Evolutionary conservation across 768 basidiomycete species (phyloP).

Genomic region (Amyloporia xantha): DNA sequence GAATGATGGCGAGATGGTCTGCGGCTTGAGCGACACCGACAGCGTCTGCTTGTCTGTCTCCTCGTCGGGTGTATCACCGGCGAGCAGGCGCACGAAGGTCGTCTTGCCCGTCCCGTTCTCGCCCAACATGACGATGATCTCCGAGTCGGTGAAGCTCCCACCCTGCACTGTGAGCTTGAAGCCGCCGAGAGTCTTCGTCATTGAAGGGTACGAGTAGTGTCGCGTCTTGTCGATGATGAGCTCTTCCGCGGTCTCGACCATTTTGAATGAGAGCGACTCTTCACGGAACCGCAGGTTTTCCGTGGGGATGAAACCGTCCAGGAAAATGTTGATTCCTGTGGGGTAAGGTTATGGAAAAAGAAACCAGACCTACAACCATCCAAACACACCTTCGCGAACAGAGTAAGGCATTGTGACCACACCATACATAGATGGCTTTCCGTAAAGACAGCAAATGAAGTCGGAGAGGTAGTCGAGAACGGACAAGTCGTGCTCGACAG

Average conservation of each 20-base stretch:
- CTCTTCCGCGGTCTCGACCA: conserved; percentile 95
- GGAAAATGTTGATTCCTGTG: conserved; percentile 96
- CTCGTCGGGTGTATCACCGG: conserved; percentile 86
- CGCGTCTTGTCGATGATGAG: conserved; percentile 78
- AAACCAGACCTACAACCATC: background rate
- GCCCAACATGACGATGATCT: conserved; percentile 98
- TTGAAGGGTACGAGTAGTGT: conserved; percentile 86
- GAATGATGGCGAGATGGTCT: conserved; percentile 98
- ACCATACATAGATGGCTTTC: conserved; percentile 95
- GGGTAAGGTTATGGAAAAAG: conserved; percentile 7
- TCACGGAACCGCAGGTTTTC: conserved; percentile 98
- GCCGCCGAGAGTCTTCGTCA: conserved; percentile 92
- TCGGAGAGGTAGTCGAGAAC: conserved; percentile 98
- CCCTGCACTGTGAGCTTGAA: conserved; percentile 94
- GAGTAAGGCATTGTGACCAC: conserved; percentile 99
- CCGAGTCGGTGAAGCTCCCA: conserved; percentile 96
- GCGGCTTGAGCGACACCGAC: conserved; percentile 93
- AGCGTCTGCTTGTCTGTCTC: conserved; percentile 78
- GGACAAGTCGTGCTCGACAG: conserved; percentile 98
- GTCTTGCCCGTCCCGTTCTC: conserved; percentile 99
- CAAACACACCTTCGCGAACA: conserved; percentile 80
- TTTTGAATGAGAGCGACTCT: conserved; percentile 94
- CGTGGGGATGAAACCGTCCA: conserved; percentile 97
- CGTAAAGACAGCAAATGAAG: conserved; percentile 96
- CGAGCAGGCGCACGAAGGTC: conserved; percentile 91